Evolutionary conservation across 305 asterid species (phyloP).

Genomic region (Caryopteris hybrid): DNA sequence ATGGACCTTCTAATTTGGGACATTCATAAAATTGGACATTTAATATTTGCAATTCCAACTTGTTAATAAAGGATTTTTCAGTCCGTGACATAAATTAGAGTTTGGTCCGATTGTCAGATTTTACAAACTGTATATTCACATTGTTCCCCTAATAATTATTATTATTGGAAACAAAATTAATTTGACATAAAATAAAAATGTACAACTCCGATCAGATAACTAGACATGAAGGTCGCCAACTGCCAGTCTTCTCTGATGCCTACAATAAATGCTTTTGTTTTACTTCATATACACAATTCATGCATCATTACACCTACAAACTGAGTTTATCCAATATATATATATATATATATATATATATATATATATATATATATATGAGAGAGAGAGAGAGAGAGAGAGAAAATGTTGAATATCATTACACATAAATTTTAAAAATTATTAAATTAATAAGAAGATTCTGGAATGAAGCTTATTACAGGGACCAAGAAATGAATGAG

Average conservation of each 20-base stretch:
- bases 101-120: slow-evolving; percentile 5
- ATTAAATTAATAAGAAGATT: too few relatives aligned
- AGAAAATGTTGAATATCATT: too few relatives aligned
- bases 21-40: not conserved
- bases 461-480: slow-evolving; percentile 23
- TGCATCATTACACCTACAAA: too few relatives aligned
- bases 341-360: too few relatives aligned
- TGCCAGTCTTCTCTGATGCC: slow-evolving; percentile 2
- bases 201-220: slow-evolving; percentile 16
- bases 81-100: not conserved
- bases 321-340: too few relatives aligned
- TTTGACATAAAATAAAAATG: not conserved
- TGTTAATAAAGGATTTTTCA: not conserved
- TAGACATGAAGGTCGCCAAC: slow-evolving; percentile 3
- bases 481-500: too few relatives aligned
- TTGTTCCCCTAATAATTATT: slow-evolving; percentile 18
- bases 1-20: not conserved
- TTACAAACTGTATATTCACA: slow-evolving; percentile 22
- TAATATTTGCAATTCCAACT: not conserved
- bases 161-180: not conserved
- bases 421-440: too few relatives aligned
- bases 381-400: too few relatives aligned
- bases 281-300: not conserved
- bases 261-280: not conserved
- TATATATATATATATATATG: too few relatives aligned